These are phyloP conservation scores for Diutina catenulata DNA, from an alignment of 1,139 yeast species.

Conservation along the genomic window DNA sequence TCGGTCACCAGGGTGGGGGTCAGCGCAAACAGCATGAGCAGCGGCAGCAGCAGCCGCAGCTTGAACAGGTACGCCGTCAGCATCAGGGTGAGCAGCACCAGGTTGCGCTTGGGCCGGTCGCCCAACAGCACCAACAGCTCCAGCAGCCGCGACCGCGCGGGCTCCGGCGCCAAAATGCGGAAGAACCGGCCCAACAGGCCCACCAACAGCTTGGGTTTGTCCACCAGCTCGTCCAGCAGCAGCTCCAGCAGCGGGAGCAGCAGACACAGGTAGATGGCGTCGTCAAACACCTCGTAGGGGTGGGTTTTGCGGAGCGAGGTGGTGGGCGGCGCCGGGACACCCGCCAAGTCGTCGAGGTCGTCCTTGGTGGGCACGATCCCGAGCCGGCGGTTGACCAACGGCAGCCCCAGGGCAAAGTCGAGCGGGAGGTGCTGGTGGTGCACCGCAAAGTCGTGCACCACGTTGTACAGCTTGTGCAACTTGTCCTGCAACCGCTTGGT, in stretches of 20 bases:
- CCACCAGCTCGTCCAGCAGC: background rate
- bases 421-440: constrained; percentile 15
- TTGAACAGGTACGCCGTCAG: constrained; percentile 21
- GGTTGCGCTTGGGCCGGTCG: constrained; percentile 14
- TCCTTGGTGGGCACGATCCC: constrained; percentile 26
- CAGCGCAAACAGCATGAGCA: constrained; percentile 30
- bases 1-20: constrained; percentile 1
- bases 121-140: constrained; percentile 5
- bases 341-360: constrained; percentile 9
- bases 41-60: constrained; percentile 34
- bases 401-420: constrained; percentile 34
- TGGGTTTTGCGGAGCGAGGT: constrained; percentile 37
- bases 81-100: constrained; percentile 29
- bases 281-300: constrained; percentile 69
- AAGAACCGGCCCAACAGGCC: constrained; percentile 28
- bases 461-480: constrained; percentile 9
- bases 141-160: background rate
- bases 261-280: constrained; percentile 54
- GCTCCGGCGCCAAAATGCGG: constrained; percentile 23
- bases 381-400: constrained; percentile 39
- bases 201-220: constrained; percentile 12
- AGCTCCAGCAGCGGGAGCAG: constrained; percentile 16
- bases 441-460: constrained; percentile 8
- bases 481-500: constrained; percentile 21
- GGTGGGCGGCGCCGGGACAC: constrained; percentile 10